Base-by-base conservation (phyloP, 2,329 filamentous ascomycete genomes). In the Macrophomina tecta region DNA sequence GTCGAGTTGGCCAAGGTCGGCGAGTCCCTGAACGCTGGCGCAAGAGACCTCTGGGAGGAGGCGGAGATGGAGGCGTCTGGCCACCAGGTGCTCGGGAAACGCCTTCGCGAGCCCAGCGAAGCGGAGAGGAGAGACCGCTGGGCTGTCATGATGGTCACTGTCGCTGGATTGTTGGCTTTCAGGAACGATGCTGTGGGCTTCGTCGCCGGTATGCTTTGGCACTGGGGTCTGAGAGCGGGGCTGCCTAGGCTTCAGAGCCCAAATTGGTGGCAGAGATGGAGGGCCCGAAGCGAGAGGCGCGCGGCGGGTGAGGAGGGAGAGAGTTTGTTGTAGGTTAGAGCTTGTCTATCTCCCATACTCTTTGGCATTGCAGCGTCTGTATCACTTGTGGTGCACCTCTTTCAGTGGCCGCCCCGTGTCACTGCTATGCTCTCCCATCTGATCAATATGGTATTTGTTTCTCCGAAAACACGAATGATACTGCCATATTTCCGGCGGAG, bases 181-280 rank as follows among this genome's bases (percentile, higher is more conserved):
- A 91, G 89, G 77, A 98, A 97, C 74, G 94, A 97, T 78, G 93
- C 90, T 0, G 86, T 97, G 5, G 94, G 94, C 0, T 97, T 97
- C 73, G 68, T 91, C 14, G 92, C 90, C 0, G 94, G 94, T 0
- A 86, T 97, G 83, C 76, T 91, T 3, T 96, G 93, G 76, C 88
- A 94, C 78, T 90, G 86, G 79, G 87, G 88, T 0, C 91, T 93
- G 46, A 70, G 68, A 40, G 68, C 18, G 9, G 40, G 49, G 32
- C 58, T 62, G 3, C 58, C 58, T 30, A 49, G 30, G 5, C 45
- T 62, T 46, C 61, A 28, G 7, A 45, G 42, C 12, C 61, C 61
- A 23, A 18, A 5, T 12, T 64, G 61, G 61, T 64, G 61, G 61
- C 61, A 53, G n/a, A 28, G 48, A 28, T 36, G 34, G 46, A 64